Conservation (phyloP, 495 filamentous ascomycete genomes). For the Xylona heveae region DNA sequence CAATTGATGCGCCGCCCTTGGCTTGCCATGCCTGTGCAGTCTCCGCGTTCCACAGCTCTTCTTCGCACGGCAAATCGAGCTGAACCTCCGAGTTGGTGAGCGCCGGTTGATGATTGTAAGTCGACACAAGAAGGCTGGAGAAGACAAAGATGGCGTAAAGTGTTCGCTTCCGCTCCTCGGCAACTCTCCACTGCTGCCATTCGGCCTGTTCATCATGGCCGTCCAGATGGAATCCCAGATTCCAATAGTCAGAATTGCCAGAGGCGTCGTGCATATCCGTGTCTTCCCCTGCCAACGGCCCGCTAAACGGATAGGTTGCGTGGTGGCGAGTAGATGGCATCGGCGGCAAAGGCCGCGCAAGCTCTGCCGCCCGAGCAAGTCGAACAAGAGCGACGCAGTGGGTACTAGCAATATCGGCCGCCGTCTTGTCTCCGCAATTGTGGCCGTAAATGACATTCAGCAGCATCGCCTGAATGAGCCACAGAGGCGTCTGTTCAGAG, state of each 20-base stretch:
- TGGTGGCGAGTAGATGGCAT: no score
- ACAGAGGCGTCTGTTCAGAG: slow-evolving; percentile 66
- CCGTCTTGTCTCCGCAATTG: slow-evolving; percentile 78
- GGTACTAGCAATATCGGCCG: slow-evolving; percentile 76
- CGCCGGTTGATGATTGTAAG: slow-evolving; percentile 78
- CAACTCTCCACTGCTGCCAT: slow-evolving; percentile 75
- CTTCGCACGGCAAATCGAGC: slow-evolving; percentile 81
- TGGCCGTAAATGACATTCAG: slow-evolving; percentile 93
- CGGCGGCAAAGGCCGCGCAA: slow-evolving; percentile 28
- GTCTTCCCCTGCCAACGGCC: slow-evolving; percentile 6
- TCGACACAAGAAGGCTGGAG: slow-evolving; percentile 76
- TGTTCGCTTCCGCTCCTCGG: slow-evolving; percentile 85
- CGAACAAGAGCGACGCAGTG: slow-evolving; percentile 83
- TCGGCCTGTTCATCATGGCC: slow-evolving; percentile 59
- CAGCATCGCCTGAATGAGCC: slow-evolving; percentile 97
- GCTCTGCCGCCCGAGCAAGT: slow-evolving; percentile 67
- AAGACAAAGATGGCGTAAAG: slow-evolving; percentile 80
- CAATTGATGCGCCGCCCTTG: slow-evolving; percentile 44
- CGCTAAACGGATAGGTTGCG: slow-evolving; percentile 18
- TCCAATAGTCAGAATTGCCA: no score
- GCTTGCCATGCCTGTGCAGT: slow-evolving; percentile 56
- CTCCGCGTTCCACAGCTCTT: slow-evolving; percentile 77
- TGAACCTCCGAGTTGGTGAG: slow-evolving; percentile 88
- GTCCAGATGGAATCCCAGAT: no score
- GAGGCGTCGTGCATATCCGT: no score